Evolutionary conservation across 805 yeast genomes (phyloP).

Genomic region (Teunomyces lycoperdinae): DNA sequence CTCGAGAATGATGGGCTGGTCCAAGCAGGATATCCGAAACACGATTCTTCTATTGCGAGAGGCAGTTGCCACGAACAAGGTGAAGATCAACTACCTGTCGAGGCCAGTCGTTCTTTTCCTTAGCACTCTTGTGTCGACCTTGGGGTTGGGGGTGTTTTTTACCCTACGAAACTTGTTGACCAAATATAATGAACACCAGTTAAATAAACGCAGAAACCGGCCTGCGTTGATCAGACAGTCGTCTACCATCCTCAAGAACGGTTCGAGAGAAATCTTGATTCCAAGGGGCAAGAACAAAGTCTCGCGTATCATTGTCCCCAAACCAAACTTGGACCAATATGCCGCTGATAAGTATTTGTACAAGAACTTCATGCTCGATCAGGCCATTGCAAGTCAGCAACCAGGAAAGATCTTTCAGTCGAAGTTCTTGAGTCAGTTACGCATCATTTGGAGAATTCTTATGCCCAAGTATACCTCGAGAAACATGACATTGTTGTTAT

Average conservation of each 20-base stretch:
- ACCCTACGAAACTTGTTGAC: constrained; percentile 27
- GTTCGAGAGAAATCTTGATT: constrained; percentile 47
- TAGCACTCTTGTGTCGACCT: constrained; percentile 38
- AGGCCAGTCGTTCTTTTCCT: constrained; percentile 42
- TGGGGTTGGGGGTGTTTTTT: constrained; percentile 38
- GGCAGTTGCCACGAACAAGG: constrained; percentile 35
- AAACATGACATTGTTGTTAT: constrained; percentile 60
- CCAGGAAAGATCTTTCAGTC: constrained; percentile 44
- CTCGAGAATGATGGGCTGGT: constrained; percentile 32
- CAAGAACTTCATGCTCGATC: constrained; percentile 42
- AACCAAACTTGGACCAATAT: constrained; percentile 46
- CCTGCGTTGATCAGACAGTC: constrained; percentile 41
- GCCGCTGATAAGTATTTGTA: constrained; percentile 56
- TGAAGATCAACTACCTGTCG: constrained; percentile 38
- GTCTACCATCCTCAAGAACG: constrained; percentile 42
- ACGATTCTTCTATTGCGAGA: constrained; percentile 33
- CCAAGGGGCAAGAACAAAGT: constrained; percentile 40
- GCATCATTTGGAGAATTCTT: constrained; percentile 74
- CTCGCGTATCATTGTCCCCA: constrained; percentile 44
- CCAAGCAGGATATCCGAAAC: constrained; percentile 32
- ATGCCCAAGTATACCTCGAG: constrained; percentile 72
- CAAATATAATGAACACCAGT: constrained; percentile 28
- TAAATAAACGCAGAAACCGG: constrained; percentile 23
- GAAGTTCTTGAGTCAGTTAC: constrained; percentile 67
- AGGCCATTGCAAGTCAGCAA: constrained; percentile 24